Evolutionary conservation across 129 eudicot genomes (phyloP).

Genomic region (Mikania micrantha): DNA sequence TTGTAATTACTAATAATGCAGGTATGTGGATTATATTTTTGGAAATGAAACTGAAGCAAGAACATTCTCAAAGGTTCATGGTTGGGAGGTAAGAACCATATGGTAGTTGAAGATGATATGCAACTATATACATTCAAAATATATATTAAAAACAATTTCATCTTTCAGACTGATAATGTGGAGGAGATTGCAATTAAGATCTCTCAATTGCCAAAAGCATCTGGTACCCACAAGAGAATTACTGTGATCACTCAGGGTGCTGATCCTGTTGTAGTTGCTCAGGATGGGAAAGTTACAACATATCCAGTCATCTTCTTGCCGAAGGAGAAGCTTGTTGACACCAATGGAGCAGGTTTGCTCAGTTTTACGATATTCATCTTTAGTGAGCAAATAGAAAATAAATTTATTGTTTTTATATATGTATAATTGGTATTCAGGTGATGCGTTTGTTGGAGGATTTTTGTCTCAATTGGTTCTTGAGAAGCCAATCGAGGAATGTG

Average conservation of each 20-base stretch:
- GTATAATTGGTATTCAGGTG: slow-evolving; percentile 44
- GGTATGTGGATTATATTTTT: slow-evolving; percentile 73
- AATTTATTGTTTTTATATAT: background rate
- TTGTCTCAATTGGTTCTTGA: slow-evolving; percentile 68
- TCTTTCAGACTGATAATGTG: slow-evolving; percentile 73
- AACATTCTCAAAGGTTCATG: slow-evolving; percentile 82
- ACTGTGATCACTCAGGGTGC: slow-evolving; percentile 96
- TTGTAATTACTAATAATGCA: slow-evolving; percentile 19
- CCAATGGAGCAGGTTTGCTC: slow-evolving; percentile 81
- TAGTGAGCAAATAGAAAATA: background rate
- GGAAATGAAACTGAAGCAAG: slow-evolving; percentile 97
- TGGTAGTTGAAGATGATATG: background rate
- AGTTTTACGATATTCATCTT: background rate
- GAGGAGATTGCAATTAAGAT: slow-evolving; percentile 88
- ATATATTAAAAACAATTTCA: background rate
- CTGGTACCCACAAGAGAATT: slow-evolving; percentile 82
- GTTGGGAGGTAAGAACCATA: slow-evolving; percentile 78
- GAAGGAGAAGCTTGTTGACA: slow-evolving; percentile 88
- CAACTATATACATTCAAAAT: background rate
- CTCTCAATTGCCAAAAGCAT: slow-evolving; percentile 86
- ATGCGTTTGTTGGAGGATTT: slow-evolving; percentile 97
- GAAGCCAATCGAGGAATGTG: slow-evolving; percentile 75
- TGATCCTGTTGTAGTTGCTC: slow-evolving; percentile 92
- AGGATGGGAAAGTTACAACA: slow-evolving; percentile 68
- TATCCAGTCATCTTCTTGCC: slow-evolving; percentile 70